Evolutionary conservation across 2,329 filamentous ascomycete species (phyloP).

Genomic region (Xylariaceae sp.): DNA sequence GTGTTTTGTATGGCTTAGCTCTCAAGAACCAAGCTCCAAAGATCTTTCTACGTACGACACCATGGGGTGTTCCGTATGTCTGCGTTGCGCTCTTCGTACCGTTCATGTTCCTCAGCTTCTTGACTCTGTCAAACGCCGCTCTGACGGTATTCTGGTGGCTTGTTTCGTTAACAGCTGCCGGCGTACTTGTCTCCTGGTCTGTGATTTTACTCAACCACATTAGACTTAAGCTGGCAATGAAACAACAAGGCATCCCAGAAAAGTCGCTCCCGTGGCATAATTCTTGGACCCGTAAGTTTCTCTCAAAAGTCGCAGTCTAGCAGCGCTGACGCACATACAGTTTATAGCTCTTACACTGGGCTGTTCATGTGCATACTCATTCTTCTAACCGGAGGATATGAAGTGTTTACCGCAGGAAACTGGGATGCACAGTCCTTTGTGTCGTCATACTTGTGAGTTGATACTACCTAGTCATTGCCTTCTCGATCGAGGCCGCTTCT

Average conservation of each 20-base stretch:
- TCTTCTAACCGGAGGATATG: slow-evolving; percentile 66
- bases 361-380: slow-evolving; percentile 60
- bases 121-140: slow-evolving; percentile 53
- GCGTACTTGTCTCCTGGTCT: slow-evolving; percentile 61
- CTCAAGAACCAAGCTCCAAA: slow-evolving; percentile 56
- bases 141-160: slow-evolving; percentile 65
- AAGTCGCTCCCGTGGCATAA: slow-evolving; percentile 58
- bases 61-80: slow-evolving; percentile 53
- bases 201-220: slow-evolving; percentile 58
- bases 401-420: slow-evolving; percentile 55
- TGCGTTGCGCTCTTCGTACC: slow-evolving; percentile 50
- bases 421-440: slow-evolving; percentile 57
- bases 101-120: slow-evolving; percentile 56
- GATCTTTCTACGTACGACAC: slow-evolving; percentile 50
- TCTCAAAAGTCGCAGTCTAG: background rate
- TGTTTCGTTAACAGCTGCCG: slow-evolving; percentile 56
- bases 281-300: slow-evolving; percentile 53
- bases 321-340: slow-evolving; percentile 32
- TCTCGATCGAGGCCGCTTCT: background rate
- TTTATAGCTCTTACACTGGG: slow-evolving; percentile 57
- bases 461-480: background rate
- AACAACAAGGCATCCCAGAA: slow-evolving; percentile 49
- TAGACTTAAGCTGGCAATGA: slow-evolving; percentile 51
- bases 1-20: slow-evolving; percentile 57
- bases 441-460: slow-evolving; percentile 57